Evolutionary conservation across 768 basidiomycete genomes (phyloP), one percentile per base, ranked within the genome.

Genomic region (Tricholoma furcatifolium): DNA sequence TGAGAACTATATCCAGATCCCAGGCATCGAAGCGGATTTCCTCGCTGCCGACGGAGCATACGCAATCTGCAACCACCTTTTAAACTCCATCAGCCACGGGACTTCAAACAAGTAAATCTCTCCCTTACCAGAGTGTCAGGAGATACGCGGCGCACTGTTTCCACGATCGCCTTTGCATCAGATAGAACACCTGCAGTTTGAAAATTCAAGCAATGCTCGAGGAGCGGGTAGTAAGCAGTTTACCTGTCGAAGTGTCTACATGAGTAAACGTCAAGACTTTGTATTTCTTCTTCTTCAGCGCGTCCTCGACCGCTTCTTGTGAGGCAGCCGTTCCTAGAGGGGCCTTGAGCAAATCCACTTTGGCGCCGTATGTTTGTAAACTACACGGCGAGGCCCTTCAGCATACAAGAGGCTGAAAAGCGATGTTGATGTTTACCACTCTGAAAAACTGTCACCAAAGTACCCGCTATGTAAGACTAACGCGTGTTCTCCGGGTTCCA

Each of bases 31-130:
- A 89, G 41, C 78, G 83, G 62, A 99, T 94, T 67, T 98, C 93
- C 67, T 98, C 97, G 60, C 88, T 91, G 5, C 91, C 97, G 14
- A 98, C 93, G 2, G 93, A 88, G 71, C 97, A 99, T 23, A 99
- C 97, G n/a, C 84, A 92, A 64, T 99, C 97, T 53, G 93, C 76
- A 7, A 90, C 75, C 39, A 93, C 75, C 87, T 89, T 52, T 20
- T 17, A 11, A 52, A 27, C 15, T n/a, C 23, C 27, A 35, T 58
- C 36, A 58, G 50, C 20, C 6, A 50, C 27, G 27, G 7, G 24
- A 15, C 23, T 41, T 38, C 41, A 14, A 14, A 35, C 20, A 35
- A 34, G 47, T 53, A 60, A 58, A 38, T 51, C 32, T 18, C 8
- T 49, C 32, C 7, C 64, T 55, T 59, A 92, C 89, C 55, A 99